These are phyloP conservation scores for Colletotrichum orbiculare DNA, from an alignment of 2,329 filamentous ascomycete genomes.

Conservation along the genomic window DNA sequence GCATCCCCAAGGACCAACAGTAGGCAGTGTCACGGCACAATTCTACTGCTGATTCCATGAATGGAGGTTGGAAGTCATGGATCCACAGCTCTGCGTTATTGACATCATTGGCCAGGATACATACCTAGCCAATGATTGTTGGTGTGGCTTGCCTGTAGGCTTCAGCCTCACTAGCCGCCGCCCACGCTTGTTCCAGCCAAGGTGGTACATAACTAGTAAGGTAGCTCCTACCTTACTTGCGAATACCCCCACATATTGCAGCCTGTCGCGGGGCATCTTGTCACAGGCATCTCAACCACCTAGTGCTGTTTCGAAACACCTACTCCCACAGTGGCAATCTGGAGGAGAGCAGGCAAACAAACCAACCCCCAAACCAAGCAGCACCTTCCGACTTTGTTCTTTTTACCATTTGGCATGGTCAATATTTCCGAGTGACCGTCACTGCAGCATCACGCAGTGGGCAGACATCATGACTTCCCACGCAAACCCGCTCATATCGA, in stretches of 20 bases:
- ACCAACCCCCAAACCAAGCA: background rate
- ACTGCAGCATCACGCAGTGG: slow-evolving; percentile 19
- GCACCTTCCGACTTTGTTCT: background rate
- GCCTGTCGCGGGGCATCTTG: slow-evolving; percentile 27
- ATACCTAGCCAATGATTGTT: slow-evolving; percentile 3
- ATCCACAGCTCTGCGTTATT: slow-evolving; percentile 12
- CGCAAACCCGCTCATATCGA: slow-evolving; percentile 71
- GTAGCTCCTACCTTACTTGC: slow-evolving; percentile 10
- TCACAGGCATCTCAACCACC: slow-evolving; percentile 18
- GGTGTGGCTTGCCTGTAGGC: slow-evolving; percentile 18
- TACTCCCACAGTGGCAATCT: background rate
- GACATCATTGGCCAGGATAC: slow-evolving; percentile 6
- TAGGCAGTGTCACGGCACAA: background rate
- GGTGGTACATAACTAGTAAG: background rate
- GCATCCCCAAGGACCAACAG: background rate
- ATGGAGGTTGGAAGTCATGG: slow-evolving; percentile 1
- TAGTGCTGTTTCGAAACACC: background rate
- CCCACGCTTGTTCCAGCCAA: slow-evolving; percentile 17
- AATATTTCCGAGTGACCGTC: background rate
- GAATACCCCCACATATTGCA: no score
- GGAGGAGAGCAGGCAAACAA: no score
- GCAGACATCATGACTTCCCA: slow-evolving; percentile 58
- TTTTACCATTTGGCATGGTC: slow-evolving; percentile 15
- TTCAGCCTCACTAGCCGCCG: slow-evolving; percentile 16
- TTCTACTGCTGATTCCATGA: background rate